These are phyloP conservation scores for Zygotorulaspora florentina DNA, from an alignment of 805 yeast species.

Conservation along the genomic window DNA sequence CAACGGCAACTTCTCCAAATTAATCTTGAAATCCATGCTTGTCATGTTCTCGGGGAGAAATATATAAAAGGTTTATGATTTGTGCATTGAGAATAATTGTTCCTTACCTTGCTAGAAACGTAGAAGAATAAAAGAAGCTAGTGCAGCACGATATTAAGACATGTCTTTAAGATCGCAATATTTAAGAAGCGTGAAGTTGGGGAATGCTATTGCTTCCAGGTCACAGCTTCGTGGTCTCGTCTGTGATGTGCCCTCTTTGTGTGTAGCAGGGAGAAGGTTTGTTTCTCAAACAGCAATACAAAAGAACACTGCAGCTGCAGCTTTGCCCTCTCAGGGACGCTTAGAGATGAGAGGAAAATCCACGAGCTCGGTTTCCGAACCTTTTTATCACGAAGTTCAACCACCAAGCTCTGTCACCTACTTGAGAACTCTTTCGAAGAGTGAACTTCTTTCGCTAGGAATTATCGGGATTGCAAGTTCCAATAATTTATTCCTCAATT, in stretches of 20 bases:
- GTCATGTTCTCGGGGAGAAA: background rate
- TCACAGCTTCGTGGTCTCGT: background rate
- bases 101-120: too few species aligned
- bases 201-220: background rate
- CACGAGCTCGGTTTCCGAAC: background rate
- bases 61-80: background rate
- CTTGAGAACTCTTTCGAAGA: slow-evolving; percentile 48
- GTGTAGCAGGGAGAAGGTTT: slow-evolving; percentile 3
- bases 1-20: too few species aligned
- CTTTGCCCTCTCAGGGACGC: slow-evolving; percentile 6
- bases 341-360: background rate
- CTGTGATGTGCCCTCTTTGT: background rate
- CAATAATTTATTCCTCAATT: slow-evolving; percentile 55
- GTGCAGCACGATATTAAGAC: background rate
- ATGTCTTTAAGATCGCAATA: background rate
- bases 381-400: slow-evolving; percentile 9
- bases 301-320: slow-evolving; percentile 13
- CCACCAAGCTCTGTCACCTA: slow-evolving; percentile 35
- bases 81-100: too few species aligned
- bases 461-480: slow-evolving; percentile 67
- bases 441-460: slow-evolving; percentile 59
- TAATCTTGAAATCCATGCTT: too few species aligned
- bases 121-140: too few species aligned
- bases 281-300: slow-evolving; percentile 18
- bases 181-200: background rate